Conservation (phyloP, 2,329 filamentous ascomycete species). For the Leptosphaerulina australis region DNA sequence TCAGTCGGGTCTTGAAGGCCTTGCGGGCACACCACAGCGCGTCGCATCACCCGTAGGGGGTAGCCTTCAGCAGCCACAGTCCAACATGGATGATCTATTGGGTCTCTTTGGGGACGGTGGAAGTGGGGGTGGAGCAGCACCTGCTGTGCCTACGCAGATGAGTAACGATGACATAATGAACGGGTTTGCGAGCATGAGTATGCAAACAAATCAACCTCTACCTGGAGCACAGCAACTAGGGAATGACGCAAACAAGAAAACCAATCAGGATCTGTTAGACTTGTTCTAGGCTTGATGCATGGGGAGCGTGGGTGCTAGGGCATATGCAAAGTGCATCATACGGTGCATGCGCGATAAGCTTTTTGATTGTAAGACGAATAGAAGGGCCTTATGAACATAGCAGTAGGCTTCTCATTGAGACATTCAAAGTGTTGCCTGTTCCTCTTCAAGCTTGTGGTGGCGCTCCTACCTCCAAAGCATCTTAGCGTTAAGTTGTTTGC, state of each 20-base stretch:
- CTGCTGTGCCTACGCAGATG: constrained; percentile 44
- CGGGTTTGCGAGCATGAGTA: constrained; percentile 81
- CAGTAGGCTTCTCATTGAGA: neutral
- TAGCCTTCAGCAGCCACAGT: constrained; percentile 52
- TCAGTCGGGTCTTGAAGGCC: constrained; percentile 58
- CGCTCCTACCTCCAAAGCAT: constrained; percentile 2
- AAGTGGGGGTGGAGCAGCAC: constrained; percentile 38
- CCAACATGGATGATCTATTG: constrained; percentile 81
- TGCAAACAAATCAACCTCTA: constrained; percentile 69
- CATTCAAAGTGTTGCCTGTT: constrained; percentile 4
- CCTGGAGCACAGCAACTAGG: constrained; percentile 66
- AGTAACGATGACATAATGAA: constrained; percentile 68
- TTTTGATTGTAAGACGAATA: neutral
- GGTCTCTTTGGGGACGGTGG: constrained; percentile 63
- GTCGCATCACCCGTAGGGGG: constrained; percentile 66
- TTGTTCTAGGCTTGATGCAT: constrained; percentile 53
- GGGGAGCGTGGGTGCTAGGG: neutral
- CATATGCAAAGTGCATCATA: neutral
- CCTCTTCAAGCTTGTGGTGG: constrained; percentile 1
- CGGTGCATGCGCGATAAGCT: neutral
- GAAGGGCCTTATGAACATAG: neutral
- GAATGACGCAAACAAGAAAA: constrained; percentile 59
- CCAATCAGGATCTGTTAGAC: constrained; percentile 62
- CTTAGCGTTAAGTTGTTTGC: constrained; percentile 3
- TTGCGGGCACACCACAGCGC: constrained; percentile 70